These are phyloP conservation scores for Microbotryomycetes sp. DNA, from an alignment of 1,284 basidiomycete genomes.

Conservation along the genomic window DNA sequence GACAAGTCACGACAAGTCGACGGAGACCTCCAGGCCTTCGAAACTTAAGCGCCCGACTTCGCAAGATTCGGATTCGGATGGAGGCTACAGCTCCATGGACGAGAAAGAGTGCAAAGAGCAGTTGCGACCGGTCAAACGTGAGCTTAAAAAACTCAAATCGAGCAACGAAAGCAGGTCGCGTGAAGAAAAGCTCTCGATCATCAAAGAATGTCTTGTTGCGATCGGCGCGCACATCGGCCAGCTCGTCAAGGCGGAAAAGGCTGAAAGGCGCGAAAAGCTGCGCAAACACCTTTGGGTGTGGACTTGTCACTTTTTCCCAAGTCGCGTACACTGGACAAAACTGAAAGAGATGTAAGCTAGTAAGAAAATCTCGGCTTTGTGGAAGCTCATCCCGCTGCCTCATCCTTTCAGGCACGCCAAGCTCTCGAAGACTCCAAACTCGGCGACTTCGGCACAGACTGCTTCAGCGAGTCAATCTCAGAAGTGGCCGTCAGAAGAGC, in stretches of 20 bases:
- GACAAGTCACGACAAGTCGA: neutral
- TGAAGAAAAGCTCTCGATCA: constrained; percentile 87
- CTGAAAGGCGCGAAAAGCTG: constrained; percentile 74
- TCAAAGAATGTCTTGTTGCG: constrained; percentile 90
- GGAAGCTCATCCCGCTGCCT: neutral
- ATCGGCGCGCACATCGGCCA: constrained; percentile 88
- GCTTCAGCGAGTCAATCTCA: neutral
- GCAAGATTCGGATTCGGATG: constrained; percentile 67
- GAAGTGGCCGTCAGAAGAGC: neutral
- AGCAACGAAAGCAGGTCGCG: constrained; percentile 86
- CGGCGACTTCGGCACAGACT: neutral
- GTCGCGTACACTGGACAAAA: constrained; percentile 5
- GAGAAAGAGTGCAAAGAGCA: constrained; percentile 91
- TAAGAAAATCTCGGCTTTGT: neutral
- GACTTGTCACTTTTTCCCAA: constrained; percentile 28
- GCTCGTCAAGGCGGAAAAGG: constrained; percentile 67
- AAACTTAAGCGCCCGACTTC: constrained; percentile 2
- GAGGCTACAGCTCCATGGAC: constrained; percentile 58
- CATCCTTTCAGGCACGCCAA: constrained; percentile 5
- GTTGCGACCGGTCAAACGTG: constrained; percentile 91
- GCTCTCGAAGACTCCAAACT: neutral
- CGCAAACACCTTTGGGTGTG: constrained; percentile 72
- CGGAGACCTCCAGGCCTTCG: neutral
- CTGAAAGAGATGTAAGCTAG: constrained; percentile 22
- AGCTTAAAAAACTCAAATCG: constrained; percentile 91